Evolutionary conservation across 495 filamentous ascomycete genomes (phyloP).

Genomic region (Podospora anserina): DNA sequence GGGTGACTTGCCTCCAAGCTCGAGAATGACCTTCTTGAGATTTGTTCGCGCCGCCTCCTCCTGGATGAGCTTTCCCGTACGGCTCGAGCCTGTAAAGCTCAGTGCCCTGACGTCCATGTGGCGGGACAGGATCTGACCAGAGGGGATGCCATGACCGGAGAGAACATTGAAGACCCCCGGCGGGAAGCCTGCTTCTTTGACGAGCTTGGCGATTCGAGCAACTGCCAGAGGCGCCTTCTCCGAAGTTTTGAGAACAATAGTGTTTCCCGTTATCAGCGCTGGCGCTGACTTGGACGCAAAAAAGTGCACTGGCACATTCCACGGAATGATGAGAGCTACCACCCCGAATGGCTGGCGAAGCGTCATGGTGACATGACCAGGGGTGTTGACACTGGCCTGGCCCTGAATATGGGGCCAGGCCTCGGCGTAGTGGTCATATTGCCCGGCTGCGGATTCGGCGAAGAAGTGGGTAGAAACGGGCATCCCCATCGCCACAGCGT

Average conservation of each 20-base stretch:
- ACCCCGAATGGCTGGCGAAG: slow-evolving; percentile 86
- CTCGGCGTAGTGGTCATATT: slow-evolving; percentile 39
- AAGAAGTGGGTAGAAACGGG: slow-evolving; percentile 42
- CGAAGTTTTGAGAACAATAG: slow-evolving; percentile 79
- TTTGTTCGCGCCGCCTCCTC: slow-evolving; percentile 42
- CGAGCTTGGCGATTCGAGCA: slow-evolving; percentile 47
- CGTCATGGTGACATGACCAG: slow-evolving; percentile 82
- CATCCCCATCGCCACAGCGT: slow-evolving; percentile 52
- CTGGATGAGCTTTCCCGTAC: slow-evolving; percentile 46
- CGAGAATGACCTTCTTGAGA: slow-evolving; percentile 77
- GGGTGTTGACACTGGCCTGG: slow-evolving; percentile 77
- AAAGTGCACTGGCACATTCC: slow-evolving; percentile 85
- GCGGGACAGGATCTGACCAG: slow-evolving; percentile 51
- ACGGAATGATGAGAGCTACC: slow-evolving; percentile 86
- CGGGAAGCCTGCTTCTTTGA: slow-evolving; percentile 56
- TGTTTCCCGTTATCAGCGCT: slow-evolving; percentile 82
- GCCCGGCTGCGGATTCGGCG: slow-evolving; percentile 15
- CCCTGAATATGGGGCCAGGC: slow-evolving; percentile 48
- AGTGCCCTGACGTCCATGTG: slow-evolving; percentile 54
- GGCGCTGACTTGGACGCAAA: slow-evolving; percentile 87
- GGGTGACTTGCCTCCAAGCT: slow-evolving; percentile 78
- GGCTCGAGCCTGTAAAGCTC: slow-evolving; percentile 54
- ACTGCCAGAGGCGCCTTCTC: slow-evolving; percentile 88
- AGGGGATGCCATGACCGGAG: slow-evolving; percentile 50
- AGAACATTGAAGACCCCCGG: slow-evolving; percentile 57